Evolutionary conservation across 2,329 filamentous ascomycete genomes (phyloP), one percentile per base, ranked within the genome.

Genomic region (Scytalidium sp.): DNA sequence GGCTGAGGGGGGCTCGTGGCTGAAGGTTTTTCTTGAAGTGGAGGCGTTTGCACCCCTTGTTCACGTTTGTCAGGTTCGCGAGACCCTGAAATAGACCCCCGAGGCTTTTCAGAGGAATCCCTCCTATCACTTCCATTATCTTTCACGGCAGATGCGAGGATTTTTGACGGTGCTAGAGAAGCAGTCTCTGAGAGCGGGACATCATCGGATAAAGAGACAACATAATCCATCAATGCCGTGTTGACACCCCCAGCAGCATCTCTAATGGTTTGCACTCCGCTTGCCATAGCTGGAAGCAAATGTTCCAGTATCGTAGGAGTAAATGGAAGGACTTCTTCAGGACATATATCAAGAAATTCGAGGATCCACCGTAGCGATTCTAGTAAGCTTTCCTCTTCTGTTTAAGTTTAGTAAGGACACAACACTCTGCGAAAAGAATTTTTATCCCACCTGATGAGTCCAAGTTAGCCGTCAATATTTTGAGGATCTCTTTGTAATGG

Each of bases 291-390:
- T 15, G 94, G 95, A 22, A 99, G 79, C 49, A 99, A 87, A 62
- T 97, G 90, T 1, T 91, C 90, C 41, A 99, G 74, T 23, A 99
- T 85, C 59, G 90, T 89, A 19, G 95, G 95, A 1, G 96, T 94
- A 67, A 97, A 97, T 3, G 89, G 88, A 40, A 99, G 78, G 3
- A 99, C 95, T 63, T 99, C 94, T 65, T 97, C 94, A 0, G 94
- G 93, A 60, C 92, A 97, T 42, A 99, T 97, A 56, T 97, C 92
- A 59, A 99, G 87, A 66, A 99, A 97, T 52, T 88, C 88, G 57
- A 97, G 91, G 56, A 99, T 91, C 94, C 94, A 99, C 54, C 90
- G 83, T 22, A 99, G 75, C 3, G 92, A 91, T 47, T 96, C 95
- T 36, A 97, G 78, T 41, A 97, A 81, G 56, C 95, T 92, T 62